Percentiles rank a stretch among this genome's conserved stretches.
Conservation (phyloP, 164 flowering plant genomes). For the Vitis rupestris region DNA sequence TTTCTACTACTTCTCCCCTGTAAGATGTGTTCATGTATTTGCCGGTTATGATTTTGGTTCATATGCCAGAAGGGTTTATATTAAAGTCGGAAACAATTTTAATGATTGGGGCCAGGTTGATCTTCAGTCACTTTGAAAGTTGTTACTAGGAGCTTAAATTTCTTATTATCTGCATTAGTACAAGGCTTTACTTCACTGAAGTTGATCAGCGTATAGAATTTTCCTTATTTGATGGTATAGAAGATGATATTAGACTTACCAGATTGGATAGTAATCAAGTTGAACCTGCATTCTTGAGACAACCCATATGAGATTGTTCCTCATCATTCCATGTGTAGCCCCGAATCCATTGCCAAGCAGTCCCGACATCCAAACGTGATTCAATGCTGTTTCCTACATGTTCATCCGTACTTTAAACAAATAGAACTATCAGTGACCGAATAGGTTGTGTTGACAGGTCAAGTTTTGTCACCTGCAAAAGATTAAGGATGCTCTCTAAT, state of each 20-base stretch:
- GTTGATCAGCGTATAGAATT: too few species aligned
- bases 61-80: too few species aligned
- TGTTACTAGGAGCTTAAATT: too few species aligned
- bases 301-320: slow-evolving; percentile 60
- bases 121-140: too few species aligned
- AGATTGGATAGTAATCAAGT: slow-evolving; percentile 48
- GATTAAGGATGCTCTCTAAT: slow-evolving; percentile 60
- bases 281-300: slow-evolving; percentile 51
- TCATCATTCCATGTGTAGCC: slow-evolving; percentile 58
- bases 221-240: too few species aligned
- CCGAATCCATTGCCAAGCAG: slow-evolving; percentile 60
- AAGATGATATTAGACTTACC: slow-evolving; percentile 25
- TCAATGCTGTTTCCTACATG: slow-evolving; percentile 64
- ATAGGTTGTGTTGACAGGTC: neutral
- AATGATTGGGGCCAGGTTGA: too few species aligned
- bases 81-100: too few species aligned
- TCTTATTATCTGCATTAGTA: too few species aligned
- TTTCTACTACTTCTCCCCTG: slow-evolving; percentile 64
- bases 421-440: neutral
- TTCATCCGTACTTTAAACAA: neutral
- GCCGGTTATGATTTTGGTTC: neutral
- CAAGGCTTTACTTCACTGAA: too few species aligned
- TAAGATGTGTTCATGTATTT: neutral
- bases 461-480: slow-evolving; percentile 48
- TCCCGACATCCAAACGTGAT: slow-evolving; percentile 60